Evolutionary conservation across 331 rosid genomes (phyloP), one percentile per base, ranked within the genome.

Genomic region (Erythrophleum ivorense): DNA sequence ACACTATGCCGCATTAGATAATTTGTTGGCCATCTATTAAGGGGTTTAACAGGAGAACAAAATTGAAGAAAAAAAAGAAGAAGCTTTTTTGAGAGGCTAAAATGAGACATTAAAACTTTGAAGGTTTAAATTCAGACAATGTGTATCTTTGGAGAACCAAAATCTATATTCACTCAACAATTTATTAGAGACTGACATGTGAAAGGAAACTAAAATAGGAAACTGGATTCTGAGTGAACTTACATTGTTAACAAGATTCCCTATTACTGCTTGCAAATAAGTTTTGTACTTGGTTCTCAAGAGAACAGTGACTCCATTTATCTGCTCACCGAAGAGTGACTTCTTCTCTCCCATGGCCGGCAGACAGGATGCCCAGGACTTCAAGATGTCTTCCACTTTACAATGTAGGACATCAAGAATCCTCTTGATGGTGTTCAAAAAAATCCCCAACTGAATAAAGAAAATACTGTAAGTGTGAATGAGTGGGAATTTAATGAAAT

Each of bases 221-320:
- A 29, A 50, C 18, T 45, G 15, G 68, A 81, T 65, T 73, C 62
- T 71, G 55, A 48, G 60, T 40, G 75, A 74, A 57, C 96, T 87
- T 91, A 95, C 99, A 63, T 93, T 93, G 90, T 86, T 93, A 50
- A 92, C 86, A 73, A 95, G 94, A 87, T 93, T 95, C 83, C 91
- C 98, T 85, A 95, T 97, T 34, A 90, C 86, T 73, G 98, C 97
- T 87, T 95, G 99, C 89, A 95, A 77, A 81, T 95, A 95, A 71
- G 86, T 95, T 81, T 95, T 95, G 89, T 95, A 95, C 81, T 92
- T 95, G 45, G 99, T 95, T 86, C 97, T 89, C 83, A 95, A 80
- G 62, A 93, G 91, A 73, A 95, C 99, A 4, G 99, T 93, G 53
- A 91, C 88, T 77, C 88, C 97, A 60, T 92, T 95, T 92, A 95